Evolutionary conservation across 129 eudicot species (phyloP).

Genomic region (Deinandra increscens): DNA sequence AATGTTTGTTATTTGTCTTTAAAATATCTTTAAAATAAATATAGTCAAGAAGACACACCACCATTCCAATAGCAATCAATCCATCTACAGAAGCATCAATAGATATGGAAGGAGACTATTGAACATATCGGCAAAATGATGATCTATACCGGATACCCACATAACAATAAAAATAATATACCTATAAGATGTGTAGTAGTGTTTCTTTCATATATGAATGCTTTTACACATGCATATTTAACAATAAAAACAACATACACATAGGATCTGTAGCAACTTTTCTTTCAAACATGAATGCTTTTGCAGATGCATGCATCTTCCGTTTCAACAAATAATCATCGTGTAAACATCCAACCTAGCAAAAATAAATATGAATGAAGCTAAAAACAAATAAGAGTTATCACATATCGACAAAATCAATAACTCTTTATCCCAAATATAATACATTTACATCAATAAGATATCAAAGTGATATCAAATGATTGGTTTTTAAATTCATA

Average conservation of each 20-base stretch:
- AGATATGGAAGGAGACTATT: constrained; percentile 41
- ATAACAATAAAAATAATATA: too few relatives aligned
- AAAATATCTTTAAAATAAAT: constrained; percentile 83
- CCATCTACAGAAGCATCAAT: constrained; percentile 98
- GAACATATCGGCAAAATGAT: too few relatives aligned
- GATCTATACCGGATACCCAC: too few relatives aligned
- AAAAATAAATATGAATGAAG: constrained; percentile 24
- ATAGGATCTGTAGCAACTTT: constrained; percentile 95
- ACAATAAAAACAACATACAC: constrained; percentile 48
- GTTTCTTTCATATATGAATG: too few relatives aligned
- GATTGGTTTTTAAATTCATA: too few relatives aligned
- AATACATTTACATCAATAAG: constrained; percentile 10
- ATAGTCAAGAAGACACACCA: constrained; percentile 98
- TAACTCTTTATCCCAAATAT: neutral
- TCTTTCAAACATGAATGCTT: constrained; percentile 96
- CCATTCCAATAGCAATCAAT: constrained; percentile 95
- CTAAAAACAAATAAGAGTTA: constrained; percentile 10
- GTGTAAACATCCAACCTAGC: constrained; percentile 90
- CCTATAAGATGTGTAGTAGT: too few relatives aligned
- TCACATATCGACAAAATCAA: neutral
- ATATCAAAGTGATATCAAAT: too few relatives aligned
- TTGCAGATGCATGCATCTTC: constrained; percentile 81
- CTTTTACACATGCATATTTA: too few relatives aligned
- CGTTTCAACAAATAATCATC: constrained; percentile 86
- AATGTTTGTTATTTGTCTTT: constrained; percentile 93